Conservation (phyloP, 352 stramenopile species). For the Saprolegnia parasitica region DNA sequence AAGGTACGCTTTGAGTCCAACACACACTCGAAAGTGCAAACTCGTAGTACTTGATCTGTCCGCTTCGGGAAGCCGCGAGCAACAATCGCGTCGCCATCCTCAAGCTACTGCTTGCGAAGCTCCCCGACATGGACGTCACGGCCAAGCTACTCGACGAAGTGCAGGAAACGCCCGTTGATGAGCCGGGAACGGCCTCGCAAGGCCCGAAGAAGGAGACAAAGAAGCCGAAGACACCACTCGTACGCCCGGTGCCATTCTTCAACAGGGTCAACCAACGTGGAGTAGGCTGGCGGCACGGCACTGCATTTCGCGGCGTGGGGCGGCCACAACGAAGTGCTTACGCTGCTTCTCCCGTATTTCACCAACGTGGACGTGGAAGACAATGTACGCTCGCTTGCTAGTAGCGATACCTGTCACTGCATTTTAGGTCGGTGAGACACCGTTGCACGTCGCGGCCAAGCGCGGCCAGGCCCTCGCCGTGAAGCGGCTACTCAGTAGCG, state of each 20-base stretch:
- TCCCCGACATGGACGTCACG: not conserved
- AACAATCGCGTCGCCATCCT: not conserved
- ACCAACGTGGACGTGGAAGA: not conserved
- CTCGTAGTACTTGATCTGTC: not conserved
- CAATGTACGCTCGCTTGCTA: not conserved
- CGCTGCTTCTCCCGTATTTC: not conserved
- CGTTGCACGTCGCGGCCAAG: too few species aligned
- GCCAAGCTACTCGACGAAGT: too few species aligned
- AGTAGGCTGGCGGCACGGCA: not conserved
- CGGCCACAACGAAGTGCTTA: not conserved
- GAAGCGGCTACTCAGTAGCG: too few species aligned
- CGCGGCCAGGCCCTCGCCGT: too few species aligned
- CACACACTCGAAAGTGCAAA: not conserved
- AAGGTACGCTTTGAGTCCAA: not conserved
- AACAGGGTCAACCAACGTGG: too few species aligned
- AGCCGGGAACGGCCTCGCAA: too few species aligned
- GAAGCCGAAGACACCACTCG: too few species aligned
- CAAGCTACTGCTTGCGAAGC: not conserved
- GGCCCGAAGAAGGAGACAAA: too few species aligned
- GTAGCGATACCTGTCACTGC: not conserved
- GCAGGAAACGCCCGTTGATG: too few species aligned
- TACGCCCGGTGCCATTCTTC: too few species aligned
- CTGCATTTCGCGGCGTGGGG: not conserved
- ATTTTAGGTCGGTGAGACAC: too few species aligned
- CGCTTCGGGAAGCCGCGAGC: not conserved